Conservation (phyloP, 345 rosid genomes). For the Stellera chamaejasme region DNA sequence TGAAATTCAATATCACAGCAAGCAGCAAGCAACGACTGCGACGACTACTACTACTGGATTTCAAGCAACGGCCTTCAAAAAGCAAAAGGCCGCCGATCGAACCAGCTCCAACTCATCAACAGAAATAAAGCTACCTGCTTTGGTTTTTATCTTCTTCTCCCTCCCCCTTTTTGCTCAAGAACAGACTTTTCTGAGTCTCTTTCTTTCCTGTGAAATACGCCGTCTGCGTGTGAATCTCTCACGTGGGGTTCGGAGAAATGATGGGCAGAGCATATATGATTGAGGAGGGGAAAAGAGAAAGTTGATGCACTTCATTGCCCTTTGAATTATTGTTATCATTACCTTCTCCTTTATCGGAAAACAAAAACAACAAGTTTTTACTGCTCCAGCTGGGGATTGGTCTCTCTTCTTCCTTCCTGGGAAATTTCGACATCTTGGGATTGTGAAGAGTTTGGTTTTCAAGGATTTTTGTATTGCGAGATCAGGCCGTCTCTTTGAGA, state of each 20-base stretch:
- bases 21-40: too few species aligned
- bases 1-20: constrained; percentile 20
- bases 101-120: constrained; percentile 4
- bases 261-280: constrained; percentile 38
- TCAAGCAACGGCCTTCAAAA: constrained; percentile 20
- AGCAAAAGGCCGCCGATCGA: constrained; percentile 1
- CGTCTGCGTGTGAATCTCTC: constrained; percentile 23
- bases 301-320: constrained; percentile 22
- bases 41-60: constrained; percentile 22
- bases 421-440: constrained; percentile 34
- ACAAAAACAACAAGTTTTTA: constrained; percentile 1
- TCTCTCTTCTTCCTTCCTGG: constrained; percentile 5
- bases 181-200: constrained; percentile 4
- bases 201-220: neutral
- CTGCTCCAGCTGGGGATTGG: constrained; percentile 1
- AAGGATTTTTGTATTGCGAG: constrained; percentile 22
- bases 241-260: constrained; percentile 44
- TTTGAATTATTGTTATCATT: constrained; percentile 18
- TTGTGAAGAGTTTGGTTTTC: constrained; percentile 23
- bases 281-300: constrained; percentile 24
- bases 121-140: neutral
- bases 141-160: neutral
- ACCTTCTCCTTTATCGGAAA: constrained; percentile 13
- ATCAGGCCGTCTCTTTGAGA: constrained; percentile 35
- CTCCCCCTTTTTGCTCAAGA: constrained; percentile 1